Base-by-base conservation (phyloP, 129 eudicot genomes). In the Erigeron canadensis region DNA sequence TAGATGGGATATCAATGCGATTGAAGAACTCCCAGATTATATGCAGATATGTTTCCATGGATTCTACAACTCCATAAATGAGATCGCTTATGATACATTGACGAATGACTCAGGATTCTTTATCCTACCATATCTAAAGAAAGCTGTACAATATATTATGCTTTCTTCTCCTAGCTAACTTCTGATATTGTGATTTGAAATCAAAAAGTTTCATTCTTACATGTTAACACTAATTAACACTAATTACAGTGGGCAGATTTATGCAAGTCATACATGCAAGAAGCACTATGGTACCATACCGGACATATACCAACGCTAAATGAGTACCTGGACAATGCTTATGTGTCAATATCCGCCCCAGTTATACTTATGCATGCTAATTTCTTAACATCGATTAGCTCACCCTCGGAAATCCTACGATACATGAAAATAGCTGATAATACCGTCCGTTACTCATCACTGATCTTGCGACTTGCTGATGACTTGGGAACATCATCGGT, bases 401-500 rank as follows among this genome's bases (percentile, higher is more conserved):
- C 68, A 54, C 44, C 63, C 7, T 4, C 64, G 16, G 77, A 81
- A 23, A 66, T 51, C 4, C 16, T 65, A 2, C 63, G 41, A 21
- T 76, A 46, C 37, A 12, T 57, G 37, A 62, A 64, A 55, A 67
- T 7, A 23, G 10, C 43, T 2, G 39, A 64, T 2, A 46, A 47
- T 48, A 58, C 76, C 8, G 61, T 76, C 18, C 67, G 55, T 21
- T 67, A 51, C 13, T 40, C 78, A 17, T 38, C 81, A 4, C 8
- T 70, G 5, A 70, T 81, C 23, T 74, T 75, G 10, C 79, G 87
- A 11, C 75, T 83, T 34, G 60, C 63, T 38, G 80, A 83, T 45
- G 87, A 79, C 65, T 48, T 71, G 60, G 70, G 73, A 9, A 75
- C 84, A 58, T 75, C 81, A 10, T 41, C 73, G 84, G 87, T 82